Percentiles rank a stretch among this genome's conserved stretches.
Conservation (phyloP, 2,329 filamentous ascomycete species). For the Phyllosticta capitalensis region DNA sequence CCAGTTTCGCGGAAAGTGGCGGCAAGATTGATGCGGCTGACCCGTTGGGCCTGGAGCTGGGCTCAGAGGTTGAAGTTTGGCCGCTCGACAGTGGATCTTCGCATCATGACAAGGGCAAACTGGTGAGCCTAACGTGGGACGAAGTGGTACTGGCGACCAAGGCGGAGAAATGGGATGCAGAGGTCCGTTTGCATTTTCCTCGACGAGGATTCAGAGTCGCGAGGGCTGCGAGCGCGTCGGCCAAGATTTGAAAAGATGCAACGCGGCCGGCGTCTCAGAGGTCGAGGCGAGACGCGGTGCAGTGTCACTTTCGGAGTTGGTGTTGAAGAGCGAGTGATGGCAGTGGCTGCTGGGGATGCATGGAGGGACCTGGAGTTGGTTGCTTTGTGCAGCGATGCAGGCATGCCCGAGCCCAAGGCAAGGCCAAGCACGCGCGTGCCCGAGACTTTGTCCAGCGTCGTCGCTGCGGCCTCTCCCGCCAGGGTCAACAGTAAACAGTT, state of each 20-base stretch:
- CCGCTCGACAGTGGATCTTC: constrained; percentile 24
- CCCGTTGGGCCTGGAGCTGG: constrained; percentile 43
- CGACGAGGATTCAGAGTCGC: constrained; percentile 20
- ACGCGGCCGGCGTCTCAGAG: neutral
- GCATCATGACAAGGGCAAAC: constrained; percentile 20
- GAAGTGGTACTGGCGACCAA: constrained; percentile 19
- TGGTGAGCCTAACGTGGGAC: constrained; percentile 21
- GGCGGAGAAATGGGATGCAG: constrained; percentile 9
- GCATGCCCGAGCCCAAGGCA: neutral
- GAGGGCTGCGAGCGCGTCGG: constrained; percentile 7
- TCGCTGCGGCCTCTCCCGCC: too few relatives aligned
- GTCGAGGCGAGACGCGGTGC: neutral
- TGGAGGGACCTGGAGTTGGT: neutral
- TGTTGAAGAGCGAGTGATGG: neutral
- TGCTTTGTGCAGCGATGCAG: neutral
- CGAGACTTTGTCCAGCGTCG: neutral
- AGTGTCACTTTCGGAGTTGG: neutral
- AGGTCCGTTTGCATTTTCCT: constrained; percentile 19
- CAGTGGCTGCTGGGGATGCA: neutral
- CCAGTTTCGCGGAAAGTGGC: constrained; percentile 39
- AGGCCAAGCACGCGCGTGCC: neutral
- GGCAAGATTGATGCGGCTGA: constrained; percentile 41
- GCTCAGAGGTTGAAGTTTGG: constrained; percentile 41
- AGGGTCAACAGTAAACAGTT: neutral
- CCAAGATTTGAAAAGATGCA: constrained; percentile 1